Base-by-base conservation (phyloP, 257 asterid genomes). In the Solanum chmielewskii region DNA sequence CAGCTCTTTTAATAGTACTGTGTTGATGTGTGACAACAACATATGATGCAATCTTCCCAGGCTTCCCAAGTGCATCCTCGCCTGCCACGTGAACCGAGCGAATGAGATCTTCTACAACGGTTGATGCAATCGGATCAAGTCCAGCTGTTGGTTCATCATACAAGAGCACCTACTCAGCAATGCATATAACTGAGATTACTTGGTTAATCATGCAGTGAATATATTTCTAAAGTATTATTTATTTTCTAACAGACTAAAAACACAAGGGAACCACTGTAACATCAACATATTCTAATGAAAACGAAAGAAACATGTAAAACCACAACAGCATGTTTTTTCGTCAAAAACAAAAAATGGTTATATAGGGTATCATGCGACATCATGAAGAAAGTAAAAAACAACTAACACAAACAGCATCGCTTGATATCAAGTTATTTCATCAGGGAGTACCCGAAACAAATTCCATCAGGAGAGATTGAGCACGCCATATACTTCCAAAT, bases 91-190 rank as follows among this genome's bases (percentile, higher is more conserved):
- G 99, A 91, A 97, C 98, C 23, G 99, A 97, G 83, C 99, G 98
- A 85, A 96, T 97, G 90, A 97, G 97, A 92, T 97, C 99, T 90
- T 97, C 99, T 88, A 97, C 98, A 77, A 97, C 99, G 7, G 99
- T 97, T 21, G 99, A 97, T 3, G 99, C 99, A 90, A 97, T 97
- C 73, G 99, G 99, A 93, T 97, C 99, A 44, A 97, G 97, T 84
- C 99, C 99, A 89, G 99, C 99, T 77, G 99, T 97, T 75, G 99
- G 99, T 90, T 97, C 99, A 83, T 97, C 99, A 87, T 96, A 97
- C 84, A 97, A 91, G 83, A 97, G 97, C 85, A 97, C 99, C 99
- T 97, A 92, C 87, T 85, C 93, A 81, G 83, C 73, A 64, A 64
- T 47, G 89, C 60, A 66, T 84, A 33, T 29, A 76, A 44, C 59